Evolutionary conservation across 176 grass and related monocot genomes (phyloP).

Genomic region (Cenchrus purpureus): DNA sequence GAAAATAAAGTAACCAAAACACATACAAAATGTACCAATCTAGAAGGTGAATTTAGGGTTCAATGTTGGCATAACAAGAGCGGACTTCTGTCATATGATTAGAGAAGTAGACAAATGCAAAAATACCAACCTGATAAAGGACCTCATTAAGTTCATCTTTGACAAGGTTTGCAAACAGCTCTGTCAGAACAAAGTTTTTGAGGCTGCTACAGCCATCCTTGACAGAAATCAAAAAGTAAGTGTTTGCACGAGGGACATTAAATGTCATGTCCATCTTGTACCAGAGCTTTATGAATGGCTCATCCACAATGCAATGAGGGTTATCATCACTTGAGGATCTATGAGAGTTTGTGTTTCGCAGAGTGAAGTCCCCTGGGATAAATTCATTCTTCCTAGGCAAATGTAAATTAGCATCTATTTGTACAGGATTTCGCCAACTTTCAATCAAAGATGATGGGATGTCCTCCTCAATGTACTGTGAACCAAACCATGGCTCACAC

Average conservation of each 20-base stretch:
- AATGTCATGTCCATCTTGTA: slow-evolving; percentile 91
- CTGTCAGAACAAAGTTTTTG: slow-evolving; percentile 80
- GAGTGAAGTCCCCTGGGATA: slow-evolving; percentile 75
- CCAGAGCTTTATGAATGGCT: slow-evolving; percentile 88
- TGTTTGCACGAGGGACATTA: slow-evolving; percentile 88
- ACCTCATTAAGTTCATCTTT: slow-evolving; percentile 97
- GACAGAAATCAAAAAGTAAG: slow-evolving; percentile 85
- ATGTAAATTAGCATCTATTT: slow-evolving; percentile 71
- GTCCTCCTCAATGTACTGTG: slow-evolving; percentile 87
- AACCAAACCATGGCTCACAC: slow-evolving; percentile 92
- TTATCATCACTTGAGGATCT: slow-evolving; percentile 48
- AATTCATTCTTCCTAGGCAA: slow-evolving; percentile 89
- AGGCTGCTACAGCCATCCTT: slow-evolving; percentile 78
- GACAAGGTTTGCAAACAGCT: slow-evolving; percentile 86
- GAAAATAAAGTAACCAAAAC: slow-evolving; percentile 2
- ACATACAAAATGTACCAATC: background rate
- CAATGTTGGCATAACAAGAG: slow-evolving; percentile 6
- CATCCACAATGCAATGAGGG: slow-evolving; percentile 78
- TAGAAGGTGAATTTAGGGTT: background rate
- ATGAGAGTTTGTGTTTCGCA: slow-evolving; percentile 57
- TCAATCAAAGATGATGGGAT: slow-evolving; percentile 73
- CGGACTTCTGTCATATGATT: background rate
- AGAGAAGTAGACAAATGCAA: slow-evolving; percentile 19
- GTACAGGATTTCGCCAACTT: slow-evolving; percentile 68
- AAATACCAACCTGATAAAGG: slow-evolving; percentile 75